Evolutionary conservation across 2,329 filamentous ascomycete genomes (phyloP), one percentile per base, ranked within the genome.

Genomic region (Trichothecium roseum): DNA sequence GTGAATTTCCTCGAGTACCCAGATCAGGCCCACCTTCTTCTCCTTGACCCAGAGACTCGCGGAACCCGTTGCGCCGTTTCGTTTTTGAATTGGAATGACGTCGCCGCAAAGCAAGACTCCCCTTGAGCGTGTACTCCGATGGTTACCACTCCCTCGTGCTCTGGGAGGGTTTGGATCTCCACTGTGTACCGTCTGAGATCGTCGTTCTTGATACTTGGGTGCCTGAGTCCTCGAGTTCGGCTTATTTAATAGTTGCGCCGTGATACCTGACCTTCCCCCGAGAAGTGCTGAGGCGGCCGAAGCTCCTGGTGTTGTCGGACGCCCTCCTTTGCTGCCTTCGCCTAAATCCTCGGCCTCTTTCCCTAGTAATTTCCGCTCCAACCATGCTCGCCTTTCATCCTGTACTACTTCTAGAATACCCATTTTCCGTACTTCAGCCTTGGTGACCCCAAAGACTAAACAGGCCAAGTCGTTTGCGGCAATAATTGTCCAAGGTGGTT

Each of bases 31-130:
- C 35, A 86, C 79, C 33, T 81, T 76, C 59, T 98, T 98, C 58
- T 98, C 91, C 63, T 98, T 98, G 4, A 98, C 91, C 91, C 91
- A 98, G 28, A 98, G 64, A 58, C 88, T 96, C 27, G 91, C 91
- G 39, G 91, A 88, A 3, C 91, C 91, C 4, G 81, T 89, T 9
- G 81, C 75, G 4, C 91, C 91, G 50, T 98, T 94, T 41, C 91
- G 78, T 60, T 96, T 98, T 55, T 88, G 84, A 40, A 98, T 98
- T 0, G 91, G 91, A 14, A 98, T 86, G n/a, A 98, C 89, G 55
- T 98, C 91, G 30, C 91, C 91, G 47, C 91, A 98, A 2, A 98
- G 70, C 35, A 98, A 60, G 18, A 98, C 91, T 3, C 89, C 89
- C 47, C 87, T 73, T 17, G 86, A 93, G 44, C 84, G 87, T 48